Base-by-base conservation (phyloP, 148 eudicot genomes). In the Camellia granthamiana region DNA sequence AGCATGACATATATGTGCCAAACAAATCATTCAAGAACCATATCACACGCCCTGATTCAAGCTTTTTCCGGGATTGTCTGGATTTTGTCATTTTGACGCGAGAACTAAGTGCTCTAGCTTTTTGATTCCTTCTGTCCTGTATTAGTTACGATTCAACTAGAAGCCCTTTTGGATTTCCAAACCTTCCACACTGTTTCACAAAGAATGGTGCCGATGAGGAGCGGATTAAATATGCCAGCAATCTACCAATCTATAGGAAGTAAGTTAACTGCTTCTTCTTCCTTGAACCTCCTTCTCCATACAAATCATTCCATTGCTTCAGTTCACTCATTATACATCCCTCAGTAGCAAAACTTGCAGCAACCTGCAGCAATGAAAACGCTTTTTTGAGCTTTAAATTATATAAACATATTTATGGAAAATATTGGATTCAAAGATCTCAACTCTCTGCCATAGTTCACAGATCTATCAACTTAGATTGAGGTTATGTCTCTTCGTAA, bases 201-300 rank as follows among this genome's bases (percentile, higher is more conserved):
- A 55, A 42, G 74, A 68, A 68, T 78, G 63, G 19, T 78, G 74
- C 64, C 42, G 30, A 12, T 30, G 15, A 19, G 58, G 15, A 19
- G 58, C 3, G 41, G 7, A 30, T 19, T 13, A 11, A 55, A 59
- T 51, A 42, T 69, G 76, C 43, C 46, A 0, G 10, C 21, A 21
- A 44, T 43, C 10, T 5, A 10, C 38, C 38, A 62, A 75, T 61
- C 78, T 92, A 94, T 51, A 94, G 87, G 90, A 94, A 94, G 87
- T 94, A 94, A 55, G 92, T 86, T 54, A 94, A 81, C 79, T 94
- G 98, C 81, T 94, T 84, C 86, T 88, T 94, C 89, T 94, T 94
- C 82, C 98, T 92, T 51, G 97, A 84, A 6, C 98, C 98, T 14
- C 98, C 98, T 91, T 92, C 98, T 81, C 98, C 98, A 56, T 94